Evolutionary conservation across 106 monocot species (phyloP).

Genomic region (Dioscorea zingiberensis): DNA sequence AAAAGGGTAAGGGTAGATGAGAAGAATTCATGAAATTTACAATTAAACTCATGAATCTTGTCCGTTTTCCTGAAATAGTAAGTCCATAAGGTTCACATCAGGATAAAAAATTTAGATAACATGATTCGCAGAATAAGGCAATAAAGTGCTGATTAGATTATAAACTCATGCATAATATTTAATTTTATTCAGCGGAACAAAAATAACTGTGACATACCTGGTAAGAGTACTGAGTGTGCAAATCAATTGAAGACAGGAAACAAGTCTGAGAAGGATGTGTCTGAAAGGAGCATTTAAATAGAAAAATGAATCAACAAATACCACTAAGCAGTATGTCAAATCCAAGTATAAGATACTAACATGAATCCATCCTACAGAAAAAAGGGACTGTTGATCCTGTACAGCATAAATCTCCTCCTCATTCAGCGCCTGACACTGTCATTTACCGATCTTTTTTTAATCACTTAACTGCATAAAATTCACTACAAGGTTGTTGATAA

Average conservation of each 20-base stretch:
- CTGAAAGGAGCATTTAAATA: conserved; percentile 21
- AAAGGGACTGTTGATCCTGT: conserved; percentile 61
- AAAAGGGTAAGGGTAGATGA: background rate
- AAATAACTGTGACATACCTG: conserved; percentile 35
- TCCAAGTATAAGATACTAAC: conserved; percentile 33
- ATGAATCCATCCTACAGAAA: conserved; percentile 94
- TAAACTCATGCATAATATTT: background rate
- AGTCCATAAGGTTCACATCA: background rate
- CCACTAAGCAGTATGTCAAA: background rate
- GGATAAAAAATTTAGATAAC: background rate
- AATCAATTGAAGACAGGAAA: conserved; percentile 86
- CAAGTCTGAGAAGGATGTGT: conserved; percentile 84
- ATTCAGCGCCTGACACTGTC: conserved; percentile 80
- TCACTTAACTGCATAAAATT: background rate
- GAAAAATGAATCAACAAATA: background rate
- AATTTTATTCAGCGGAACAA: background rate
- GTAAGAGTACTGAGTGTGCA: conserved; percentile 88
- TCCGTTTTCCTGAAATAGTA: background rate
- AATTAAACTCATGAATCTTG: background rate
- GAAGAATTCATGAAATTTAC: background rate
- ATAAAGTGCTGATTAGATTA: background rate
- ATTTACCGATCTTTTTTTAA: background rate
- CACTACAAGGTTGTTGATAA: background rate
- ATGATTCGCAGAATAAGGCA: background rate
- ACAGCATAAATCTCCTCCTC: conserved; percentile 90